phyloP scores from a whole-genome alignment of 2,329 filamentous ascomycete genomes.

The Ceratocystis destructans region DNA sequence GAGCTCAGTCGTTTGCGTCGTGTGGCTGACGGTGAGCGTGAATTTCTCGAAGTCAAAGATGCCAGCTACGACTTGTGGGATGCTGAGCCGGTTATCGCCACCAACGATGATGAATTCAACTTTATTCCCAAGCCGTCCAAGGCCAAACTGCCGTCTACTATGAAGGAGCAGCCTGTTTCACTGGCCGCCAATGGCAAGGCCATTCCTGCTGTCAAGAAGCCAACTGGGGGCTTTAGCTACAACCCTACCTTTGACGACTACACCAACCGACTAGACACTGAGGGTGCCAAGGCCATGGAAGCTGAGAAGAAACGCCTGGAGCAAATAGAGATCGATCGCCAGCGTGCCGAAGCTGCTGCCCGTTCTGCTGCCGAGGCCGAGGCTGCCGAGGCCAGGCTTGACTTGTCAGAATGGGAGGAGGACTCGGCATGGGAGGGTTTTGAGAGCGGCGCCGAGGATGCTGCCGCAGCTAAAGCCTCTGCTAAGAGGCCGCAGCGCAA shows the following conservation, averaged over 20 bases:
- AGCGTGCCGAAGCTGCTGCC: conserved; percentile 53
- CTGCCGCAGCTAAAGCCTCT: conserved; percentile 46
- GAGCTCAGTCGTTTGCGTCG: conserved; percentile 66
- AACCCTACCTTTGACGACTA: conserved; percentile 84
- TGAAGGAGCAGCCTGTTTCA: conserved; percentile 65
- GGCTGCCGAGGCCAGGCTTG: conserved; percentile 52
- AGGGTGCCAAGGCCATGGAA: conserved; percentile 66
- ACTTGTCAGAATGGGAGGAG: conserved; percentile 61
- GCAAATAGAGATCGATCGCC: conserved; percentile 50
- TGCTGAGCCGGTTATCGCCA: conserved; percentile 28
- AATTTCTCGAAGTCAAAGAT: conserved; percentile 42
- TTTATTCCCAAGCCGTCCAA: conserved; percentile 54
- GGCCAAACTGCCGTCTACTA: conserved; percentile 58
- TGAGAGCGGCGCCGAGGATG: conserved; percentile 65
- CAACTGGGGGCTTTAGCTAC: conserved; percentile 75
- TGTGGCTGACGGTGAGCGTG: conserved; percentile 60
- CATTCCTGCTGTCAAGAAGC: conserved; percentile 64
- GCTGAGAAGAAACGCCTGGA: conserved; percentile 61
- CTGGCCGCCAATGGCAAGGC: conserved; percentile 69
- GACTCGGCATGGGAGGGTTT: conserved; percentile 86
- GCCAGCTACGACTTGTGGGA: conserved; percentile 71
- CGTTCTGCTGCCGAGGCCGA: conserved; percentile 60
- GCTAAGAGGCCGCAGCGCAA: conserved; percentile 69
- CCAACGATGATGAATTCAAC: conserved; percentile 34
- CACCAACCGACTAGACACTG: conserved; percentile 57